Evolutionary conservation across 108 stramenopile genomes (phyloP).

Genomic region (Discostella stelligeroides): DNA sequence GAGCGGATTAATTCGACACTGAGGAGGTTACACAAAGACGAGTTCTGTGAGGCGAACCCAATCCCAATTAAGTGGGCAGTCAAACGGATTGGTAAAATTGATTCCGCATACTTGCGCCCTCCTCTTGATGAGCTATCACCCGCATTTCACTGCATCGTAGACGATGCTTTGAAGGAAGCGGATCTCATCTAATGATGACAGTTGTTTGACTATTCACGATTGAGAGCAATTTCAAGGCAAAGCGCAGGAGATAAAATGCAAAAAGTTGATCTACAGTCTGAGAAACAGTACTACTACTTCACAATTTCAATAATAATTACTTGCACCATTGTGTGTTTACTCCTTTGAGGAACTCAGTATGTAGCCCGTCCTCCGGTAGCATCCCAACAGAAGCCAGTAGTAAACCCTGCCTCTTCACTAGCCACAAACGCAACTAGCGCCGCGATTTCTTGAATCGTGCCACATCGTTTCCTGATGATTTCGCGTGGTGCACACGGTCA

Average conservation of each 20-base stretch:
- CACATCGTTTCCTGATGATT: constrained; percentile 48
- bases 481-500: neutral
- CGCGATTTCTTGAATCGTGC: constrained; percentile 62
- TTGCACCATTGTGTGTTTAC: constrained; percentile 3
- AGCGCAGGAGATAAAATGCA: constrained; percentile 3
- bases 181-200: constrained; percentile 18
- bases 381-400: constrained; percentile 68
- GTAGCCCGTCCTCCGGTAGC: constrained; percentile 62
- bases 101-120: constrained; percentile 44
- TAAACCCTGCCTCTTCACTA: constrained; percentile 57
- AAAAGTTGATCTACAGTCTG: constrained; percentile 1
- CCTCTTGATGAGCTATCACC: constrained; percentile 50
- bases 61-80: constrained; percentile 68
- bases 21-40: constrained; percentile 54
- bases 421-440: constrained; percentile 58
- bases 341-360: constrained; percentile 43
- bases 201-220: neutral
- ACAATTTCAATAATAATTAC: too few relatives aligned
- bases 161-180: constrained; percentile 35
- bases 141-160: constrained; percentile 27
- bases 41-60: constrained; percentile 74
- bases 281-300: too few relatives aligned
- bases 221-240: neutral
- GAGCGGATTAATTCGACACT: constrained; percentile 61
- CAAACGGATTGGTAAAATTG: constrained; percentile 52